Evolutionary conservation across 179 eudicot species (phyloP).

Genomic region (Actinidia polygama): DNA sequence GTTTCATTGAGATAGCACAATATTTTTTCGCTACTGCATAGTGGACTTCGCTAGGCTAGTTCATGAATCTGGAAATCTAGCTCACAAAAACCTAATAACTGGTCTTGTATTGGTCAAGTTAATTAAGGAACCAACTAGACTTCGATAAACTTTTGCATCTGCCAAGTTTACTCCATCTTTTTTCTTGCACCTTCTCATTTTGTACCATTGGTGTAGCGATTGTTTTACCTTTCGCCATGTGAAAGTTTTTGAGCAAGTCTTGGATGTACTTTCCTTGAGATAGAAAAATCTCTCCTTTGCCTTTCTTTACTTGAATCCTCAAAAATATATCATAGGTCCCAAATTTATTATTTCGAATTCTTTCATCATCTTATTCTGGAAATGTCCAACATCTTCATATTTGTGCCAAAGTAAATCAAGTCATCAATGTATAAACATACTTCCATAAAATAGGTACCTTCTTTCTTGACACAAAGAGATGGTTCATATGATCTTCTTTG

Average conservation of each 20-base stretch:
- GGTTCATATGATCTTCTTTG: not conserved
- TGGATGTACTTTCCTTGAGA: not conserved
- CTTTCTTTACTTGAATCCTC: not conserved
- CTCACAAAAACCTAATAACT: not conserved
- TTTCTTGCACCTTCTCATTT: not conserved
- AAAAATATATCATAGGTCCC: not conserved
- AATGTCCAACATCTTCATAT: not conserved
- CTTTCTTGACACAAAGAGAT: not conserved
- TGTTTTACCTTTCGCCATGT: not conserved
- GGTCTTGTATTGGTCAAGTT: not conserved
- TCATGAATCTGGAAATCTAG: not conserved
- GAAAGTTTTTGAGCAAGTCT: not conserved
- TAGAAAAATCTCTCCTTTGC: not conserved
- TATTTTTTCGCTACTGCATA: not conserved
- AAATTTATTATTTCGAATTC: not conserved
- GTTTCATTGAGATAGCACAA: not conserved
- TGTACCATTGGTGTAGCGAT: not conserved
- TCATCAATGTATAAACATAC: not conserved
- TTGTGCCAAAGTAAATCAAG: not conserved
- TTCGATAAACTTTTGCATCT: not conserved
- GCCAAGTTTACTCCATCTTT: not conserved
- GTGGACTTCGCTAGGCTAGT: not conserved
- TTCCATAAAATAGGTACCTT: not conserved
- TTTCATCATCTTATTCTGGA: not conserved
- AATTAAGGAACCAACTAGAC: not conserved